Evolutionary conservation across 2,329 filamentous ascomycete genomes (phyloP), one percentile per base, ranked within the genome.

Genomic region (Fusarium gaditjirri): DNA sequence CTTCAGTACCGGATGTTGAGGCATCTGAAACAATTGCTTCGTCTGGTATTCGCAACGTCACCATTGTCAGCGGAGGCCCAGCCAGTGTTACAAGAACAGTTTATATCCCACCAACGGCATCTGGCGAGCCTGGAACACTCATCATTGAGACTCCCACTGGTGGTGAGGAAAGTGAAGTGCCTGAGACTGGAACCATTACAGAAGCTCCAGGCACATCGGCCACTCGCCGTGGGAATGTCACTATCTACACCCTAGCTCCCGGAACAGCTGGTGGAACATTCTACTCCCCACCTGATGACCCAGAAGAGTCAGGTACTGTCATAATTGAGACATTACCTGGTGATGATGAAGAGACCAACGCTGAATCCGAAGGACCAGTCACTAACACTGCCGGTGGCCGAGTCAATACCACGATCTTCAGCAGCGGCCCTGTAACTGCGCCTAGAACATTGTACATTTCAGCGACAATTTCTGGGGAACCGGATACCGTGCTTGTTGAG

Each of bases 401-500:
- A 17, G 21, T 36, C 19, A 55, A 61, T 7, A 59, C 55, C 3
- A 71, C 69, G 3, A 19, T 72, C n/a, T 49, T 60, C 12, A 60
- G 54, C 8, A 64, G 54, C 7, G 69, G 58, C 0, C 31, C 68
- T 5, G 69, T 68, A 2, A 72, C 69, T 27, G 27, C 36, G 2
- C 39, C 41, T 0, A 38, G 33, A 8, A 70, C 58, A 6, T 17
- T 64, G 3, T 70, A 60, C 17, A 42, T 65, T 4, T 53, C 65
- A 1, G 57, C 69, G 5, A 71, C 69, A 13, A 17, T 27, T 0
- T 61, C 69, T 11, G 58, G 65, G 0, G 64, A 71, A 3, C 31
- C 60, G 0, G 69, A 68, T 3, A 71, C 38, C 1, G 56, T 72
- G 1, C 33, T 72, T 13, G n/a, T 72, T 1, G 65, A 72, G 14